Evolutionary conservation across 2,329 filamentous ascomycete species (phyloP).

Genomic region (Clarireedia homoeocarpa): DNA sequence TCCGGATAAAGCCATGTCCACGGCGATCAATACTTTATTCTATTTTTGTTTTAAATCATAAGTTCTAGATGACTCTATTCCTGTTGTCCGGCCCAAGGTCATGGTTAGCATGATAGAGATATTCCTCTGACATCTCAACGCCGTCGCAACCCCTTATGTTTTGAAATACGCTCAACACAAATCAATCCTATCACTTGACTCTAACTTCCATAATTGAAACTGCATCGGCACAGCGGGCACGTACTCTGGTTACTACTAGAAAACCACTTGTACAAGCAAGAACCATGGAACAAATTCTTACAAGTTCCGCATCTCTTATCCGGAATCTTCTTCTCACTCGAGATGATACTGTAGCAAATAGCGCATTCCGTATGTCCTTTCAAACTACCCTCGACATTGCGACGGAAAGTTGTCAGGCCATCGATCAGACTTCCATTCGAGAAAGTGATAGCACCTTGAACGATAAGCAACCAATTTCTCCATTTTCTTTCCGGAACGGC

Average conservation of each 20-base stretch:
- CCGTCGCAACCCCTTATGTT: no score
- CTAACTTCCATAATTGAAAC: constrained; percentile 52
- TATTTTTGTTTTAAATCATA: no score
- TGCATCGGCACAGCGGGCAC: constrained; percentile 87
- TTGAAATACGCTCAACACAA: no score
- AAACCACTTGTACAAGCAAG: constrained; percentile 95
- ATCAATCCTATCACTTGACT: neutral
- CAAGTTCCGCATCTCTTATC: constrained; percentile 89
- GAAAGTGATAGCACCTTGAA: constrained; percentile 89
- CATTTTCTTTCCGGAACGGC: constrained; percentile 87
- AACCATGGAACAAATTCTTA: constrained; percentile 86
- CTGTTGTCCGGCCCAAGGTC: no score
- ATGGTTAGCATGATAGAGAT: no score
- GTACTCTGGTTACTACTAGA: constrained; percentile 85
- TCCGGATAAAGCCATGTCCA: no score
- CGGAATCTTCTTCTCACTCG: constrained; percentile 78
- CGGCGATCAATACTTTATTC: no score
- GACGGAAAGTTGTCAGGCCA: constrained; percentile 74
- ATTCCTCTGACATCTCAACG: no score
- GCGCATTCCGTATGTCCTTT: constrained; percentile 94
- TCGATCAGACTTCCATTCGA: constrained; percentile 84
- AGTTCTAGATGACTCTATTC: no score
- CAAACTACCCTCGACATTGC: constrained; percentile 79
- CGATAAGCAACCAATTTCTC: constrained; percentile 82
- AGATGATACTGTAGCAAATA: constrained; percentile 94